Percentiles rank a stretch among this genome's conserved stretches.
Evolutionary conservation across 73 alveolate genomes (phyloP).

Genomic region (Tetrahymena thermophila): DNA sequence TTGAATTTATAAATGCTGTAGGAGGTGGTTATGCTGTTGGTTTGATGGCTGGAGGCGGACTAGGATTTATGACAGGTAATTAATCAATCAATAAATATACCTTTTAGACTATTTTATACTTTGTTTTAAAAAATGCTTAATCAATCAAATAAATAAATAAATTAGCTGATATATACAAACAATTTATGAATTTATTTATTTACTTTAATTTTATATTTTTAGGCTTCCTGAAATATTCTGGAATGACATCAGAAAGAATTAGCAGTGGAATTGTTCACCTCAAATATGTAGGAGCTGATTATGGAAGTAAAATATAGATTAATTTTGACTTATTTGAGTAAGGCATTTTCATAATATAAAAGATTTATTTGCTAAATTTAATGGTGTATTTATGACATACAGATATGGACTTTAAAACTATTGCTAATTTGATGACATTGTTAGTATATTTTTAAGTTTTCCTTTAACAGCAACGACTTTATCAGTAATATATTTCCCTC

Average conservation of each 20-base stretch:
- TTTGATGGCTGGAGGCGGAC: not conserved
- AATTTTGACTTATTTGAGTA: not conserved
- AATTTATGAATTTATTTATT: not conserved
- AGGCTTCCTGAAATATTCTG: not conserved
- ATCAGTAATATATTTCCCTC: not conserved
- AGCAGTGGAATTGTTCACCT: not conserved
- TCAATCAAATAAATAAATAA: not conserved
- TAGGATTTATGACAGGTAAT: not conserved
- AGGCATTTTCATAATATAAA: not conserved
- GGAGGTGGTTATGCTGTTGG: not conserved
- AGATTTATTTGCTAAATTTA: not conserved
- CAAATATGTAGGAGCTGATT: not conserved
- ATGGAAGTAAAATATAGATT: not conserved
- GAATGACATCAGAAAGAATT: not conserved
- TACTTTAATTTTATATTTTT: not conserved
- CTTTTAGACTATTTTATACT: too few species aligned
- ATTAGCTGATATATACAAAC: not conserved
- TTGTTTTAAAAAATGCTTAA: too few species aligned
- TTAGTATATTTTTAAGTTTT: not conserved
- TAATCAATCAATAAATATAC: too few species aligned
- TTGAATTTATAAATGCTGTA: not conserved
- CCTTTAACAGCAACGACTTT: not conserved
- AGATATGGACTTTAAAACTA: not conserved
- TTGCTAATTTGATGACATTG: not conserved
- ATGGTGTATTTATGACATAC: not conserved